phyloP scores from a whole-genome alignment of 768 basidiomycete genomes.

The Suillus hirtellus region DNA sequence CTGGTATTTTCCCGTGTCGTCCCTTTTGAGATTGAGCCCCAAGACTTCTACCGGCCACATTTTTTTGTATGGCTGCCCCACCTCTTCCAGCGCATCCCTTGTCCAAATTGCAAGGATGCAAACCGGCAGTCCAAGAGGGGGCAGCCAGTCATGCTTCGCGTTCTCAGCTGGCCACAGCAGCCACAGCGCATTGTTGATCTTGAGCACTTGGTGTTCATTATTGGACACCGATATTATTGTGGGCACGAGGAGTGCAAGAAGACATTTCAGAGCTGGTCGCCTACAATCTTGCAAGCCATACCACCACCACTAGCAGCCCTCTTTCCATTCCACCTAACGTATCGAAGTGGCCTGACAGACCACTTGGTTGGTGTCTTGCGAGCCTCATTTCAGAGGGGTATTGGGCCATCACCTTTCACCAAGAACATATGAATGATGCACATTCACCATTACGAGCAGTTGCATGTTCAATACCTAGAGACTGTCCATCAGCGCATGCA shows the following conservation, averaged over 20 bases:
- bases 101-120: not conserved
- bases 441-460: conserved; percentile 19
- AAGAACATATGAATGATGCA: conserved; percentile 22
- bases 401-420: conserved; percentile 28
- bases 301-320: conserved; percentile 23
- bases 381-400: conserved; percentile 24
- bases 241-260: conserved; percentile 13
- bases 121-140: not conserved
- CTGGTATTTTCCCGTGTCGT: too few species aligned
- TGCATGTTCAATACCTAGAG: conserved; percentile 15
- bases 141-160: conserved; percentile 1
- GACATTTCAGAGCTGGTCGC: conserved; percentile 31
- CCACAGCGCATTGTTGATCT: conserved; percentile 20
- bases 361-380: conserved; percentile 18
- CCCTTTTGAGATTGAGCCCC: too few species aligned
- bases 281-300: conserved; percentile 21
- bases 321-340: conserved; percentile 24
- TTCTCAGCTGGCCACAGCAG: conserved; percentile 5
- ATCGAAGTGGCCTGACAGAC: conserved; percentile 22
- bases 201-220: conserved; percentile 21
- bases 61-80: conserved; percentile 7
- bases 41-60: not conserved
- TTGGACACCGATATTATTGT: conserved; percentile 28
- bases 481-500: not conserved
- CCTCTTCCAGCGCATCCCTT: conserved; percentile 7